Conservation (phyloP, 345 rosid species). For the Gossypium rotundifolium region DNA sequence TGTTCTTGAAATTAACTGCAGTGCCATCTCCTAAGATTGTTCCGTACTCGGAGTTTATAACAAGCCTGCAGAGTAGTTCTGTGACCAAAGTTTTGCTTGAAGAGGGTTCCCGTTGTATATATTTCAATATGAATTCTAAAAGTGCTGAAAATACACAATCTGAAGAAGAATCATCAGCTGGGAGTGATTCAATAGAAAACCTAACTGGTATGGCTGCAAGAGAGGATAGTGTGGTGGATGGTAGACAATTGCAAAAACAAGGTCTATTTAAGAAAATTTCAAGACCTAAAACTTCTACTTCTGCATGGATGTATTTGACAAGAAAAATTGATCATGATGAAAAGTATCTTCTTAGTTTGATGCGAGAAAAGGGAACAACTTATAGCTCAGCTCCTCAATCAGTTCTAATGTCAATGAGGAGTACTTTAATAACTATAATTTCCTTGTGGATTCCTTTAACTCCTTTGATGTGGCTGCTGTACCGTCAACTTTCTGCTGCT, state of each 20-base stretch:
- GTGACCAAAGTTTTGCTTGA: conserved; percentile 71
- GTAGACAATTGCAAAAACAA: conserved; percentile 9
- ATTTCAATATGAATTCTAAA: conserved; percentile 39
- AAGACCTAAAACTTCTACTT: conserved; percentile 34
- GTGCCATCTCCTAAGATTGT: conserved; percentile 63
- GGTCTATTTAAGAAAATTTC: conserved; percentile 29
- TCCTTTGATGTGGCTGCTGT: conserved; percentile 95
- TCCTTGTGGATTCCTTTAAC: conserved; percentile 84
- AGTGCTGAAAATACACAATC: conserved; percentile 23
- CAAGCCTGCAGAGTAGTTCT: conserved; percentile 59
- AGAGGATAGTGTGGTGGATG: conserved; percentile 21
- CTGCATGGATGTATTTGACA: conserved; percentile 72
- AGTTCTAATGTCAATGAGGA: conserved; percentile 60
- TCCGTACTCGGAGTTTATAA: conserved; percentile 77
- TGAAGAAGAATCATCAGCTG: conserved; percentile 27
- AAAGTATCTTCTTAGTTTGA: conserved; percentile 79
- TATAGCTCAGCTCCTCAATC: conserved; percentile 93
- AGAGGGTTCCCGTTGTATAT: conserved; percentile 93
- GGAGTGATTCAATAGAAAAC: conserved; percentile 18
- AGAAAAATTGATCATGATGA: conserved; percentile 88
- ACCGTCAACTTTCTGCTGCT: conserved; percentile 84
- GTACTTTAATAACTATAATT: conserved; percentile 55
- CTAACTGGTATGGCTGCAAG: conserved; percentile 21
- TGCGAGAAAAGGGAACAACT: conserved; percentile 81
- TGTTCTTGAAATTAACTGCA: conserved; percentile 67